Conservation (phyloP, 495 filamentous ascomycete species). For the Lineolata rhizophorae region DNA sequence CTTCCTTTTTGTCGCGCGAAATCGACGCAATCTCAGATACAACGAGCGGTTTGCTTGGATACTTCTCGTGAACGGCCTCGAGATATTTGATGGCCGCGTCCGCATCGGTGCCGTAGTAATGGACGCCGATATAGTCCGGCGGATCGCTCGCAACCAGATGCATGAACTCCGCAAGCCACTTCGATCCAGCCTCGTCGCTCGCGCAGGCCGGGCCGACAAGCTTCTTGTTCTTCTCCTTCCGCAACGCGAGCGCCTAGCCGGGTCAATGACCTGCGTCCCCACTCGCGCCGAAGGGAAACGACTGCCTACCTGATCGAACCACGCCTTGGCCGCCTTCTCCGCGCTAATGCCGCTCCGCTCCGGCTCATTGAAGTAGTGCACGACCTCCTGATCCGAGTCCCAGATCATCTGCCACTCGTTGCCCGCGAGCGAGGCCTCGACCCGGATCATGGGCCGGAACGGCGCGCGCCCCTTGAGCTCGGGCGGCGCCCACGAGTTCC, state of each 20-base stretch:
- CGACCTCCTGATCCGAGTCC: constrained; percentile 12
- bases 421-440: constrained; percentile 11
- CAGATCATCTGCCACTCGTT: constrained; percentile 20
- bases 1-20: constrained; percentile 17
- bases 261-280: no score
- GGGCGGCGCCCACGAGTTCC: constrained; percentile 25
- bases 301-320: no score
- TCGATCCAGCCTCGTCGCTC: constrained; percentile 16
- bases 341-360: no score
- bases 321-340: no score
- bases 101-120: constrained; percentile 22
- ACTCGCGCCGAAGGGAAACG: no score
- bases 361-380: constrained; percentile 27
- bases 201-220: constrained; percentile 20
- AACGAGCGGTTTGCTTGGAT: constrained; percentile 15
- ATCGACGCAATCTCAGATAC: constrained; percentile 25
- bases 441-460: constrained; percentile 24
- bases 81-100: constrained; percentile 15
- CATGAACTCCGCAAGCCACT: constrained; percentile 26
- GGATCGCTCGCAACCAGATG: constrained; percentile 12
- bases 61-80: constrained; percentile 18
- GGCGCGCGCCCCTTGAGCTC: constrained; percentile 21
- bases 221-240: constrained; percentile 20
- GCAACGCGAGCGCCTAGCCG: constrained; percentile 19
- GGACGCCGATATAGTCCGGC: constrained; percentile 24